Conservation (phyloP, 306 rosid species). For the Malus sieversii region DNA sequence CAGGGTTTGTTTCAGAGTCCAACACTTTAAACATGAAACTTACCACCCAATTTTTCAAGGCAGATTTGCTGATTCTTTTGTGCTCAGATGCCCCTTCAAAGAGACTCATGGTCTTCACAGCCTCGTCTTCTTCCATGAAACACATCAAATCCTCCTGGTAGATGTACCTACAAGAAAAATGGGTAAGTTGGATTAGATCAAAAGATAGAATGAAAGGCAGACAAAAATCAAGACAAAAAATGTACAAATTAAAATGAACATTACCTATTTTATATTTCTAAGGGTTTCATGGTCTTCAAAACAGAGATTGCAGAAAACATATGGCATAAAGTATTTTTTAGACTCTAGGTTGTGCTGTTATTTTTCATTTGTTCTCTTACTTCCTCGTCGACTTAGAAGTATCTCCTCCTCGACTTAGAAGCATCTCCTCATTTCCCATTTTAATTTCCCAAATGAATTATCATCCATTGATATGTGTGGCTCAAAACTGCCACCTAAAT, state of each 20-base stretch:
- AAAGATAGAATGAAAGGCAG: not conserved
- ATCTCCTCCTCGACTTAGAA: not conserved
- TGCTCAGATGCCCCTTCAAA: conserved; percentile 68
- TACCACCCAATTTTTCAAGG: conserved; percentile 92
- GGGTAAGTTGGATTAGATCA: not conserved
- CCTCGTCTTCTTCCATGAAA: conserved; percentile 81
- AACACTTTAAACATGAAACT: conserved; percentile 20
- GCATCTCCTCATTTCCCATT: not conserved
- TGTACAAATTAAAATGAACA: not conserved
- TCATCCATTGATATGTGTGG: not conserved
- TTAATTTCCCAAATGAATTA: not conserved
- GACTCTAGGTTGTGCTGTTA: not conserved
- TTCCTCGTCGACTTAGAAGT: not conserved
- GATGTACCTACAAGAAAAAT: conserved; percentile 39
- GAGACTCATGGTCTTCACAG: conserved; percentile 51
- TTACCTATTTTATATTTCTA: not conserved
- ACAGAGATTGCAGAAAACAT: not conserved
- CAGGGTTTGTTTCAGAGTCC: not conserved
- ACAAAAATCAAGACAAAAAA: not conserved
- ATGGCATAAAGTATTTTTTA: not conserved
- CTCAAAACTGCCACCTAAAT: not conserved
- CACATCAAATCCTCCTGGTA: conserved; percentile 58
- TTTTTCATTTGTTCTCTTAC: not conserved
- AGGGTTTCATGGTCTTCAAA: not conserved
- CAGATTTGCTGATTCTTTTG: conserved; percentile 55